A percentile compares a stretch with the other conserved stretches of the same genome.
These are phyloP conservation scores for Acaromyces ingoldii DNA, from an alignment of 1,284 basidiomycete species.

Conservation along the genomic window DNA sequence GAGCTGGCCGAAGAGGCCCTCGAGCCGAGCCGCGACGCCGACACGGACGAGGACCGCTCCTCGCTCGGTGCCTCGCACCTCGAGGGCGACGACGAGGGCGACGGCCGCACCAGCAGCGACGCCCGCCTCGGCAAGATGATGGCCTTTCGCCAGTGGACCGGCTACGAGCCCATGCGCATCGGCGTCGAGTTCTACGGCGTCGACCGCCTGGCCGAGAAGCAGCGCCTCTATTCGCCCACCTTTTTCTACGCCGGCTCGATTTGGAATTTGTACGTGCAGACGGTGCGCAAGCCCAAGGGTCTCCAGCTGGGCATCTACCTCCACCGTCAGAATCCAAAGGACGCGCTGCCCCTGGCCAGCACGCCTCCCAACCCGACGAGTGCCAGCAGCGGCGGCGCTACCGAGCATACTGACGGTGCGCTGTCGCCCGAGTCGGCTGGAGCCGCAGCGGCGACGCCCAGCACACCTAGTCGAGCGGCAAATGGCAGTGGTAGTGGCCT, in stretches of 20 bases:
- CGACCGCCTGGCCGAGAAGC: conserved; percentile 74
- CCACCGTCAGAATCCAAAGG: conserved; percentile 73
- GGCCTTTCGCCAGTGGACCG: conserved; percentile 20
- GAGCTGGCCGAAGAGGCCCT: conserved; percentile 25
- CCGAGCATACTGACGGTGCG: too few species aligned
- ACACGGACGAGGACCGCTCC: too few species aligned
- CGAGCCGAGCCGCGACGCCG: too few species aligned
- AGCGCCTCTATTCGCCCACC: conserved; percentile 58
- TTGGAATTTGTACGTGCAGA: conserved; percentile 82
- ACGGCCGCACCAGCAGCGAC: too few species aligned
- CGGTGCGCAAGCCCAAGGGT: conserved; percentile 65
- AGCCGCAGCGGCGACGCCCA: not conserved
- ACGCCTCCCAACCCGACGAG: conserved; percentile 48
- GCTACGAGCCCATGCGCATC: conserved; percentile 54
- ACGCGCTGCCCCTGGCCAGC: conserved; percentile 53
- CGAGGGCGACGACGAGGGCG: too few species aligned
- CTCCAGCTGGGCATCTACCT: conserved; percentile 84
- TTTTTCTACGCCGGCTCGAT: conserved; percentile 61
- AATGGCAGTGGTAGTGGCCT: too few species aligned
- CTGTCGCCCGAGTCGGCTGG: too few species aligned
- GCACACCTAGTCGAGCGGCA: too few species aligned
- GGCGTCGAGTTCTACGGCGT: conserved; percentile 87
- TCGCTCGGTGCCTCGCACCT: too few species aligned
- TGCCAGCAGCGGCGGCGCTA: too few species aligned
- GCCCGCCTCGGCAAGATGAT: too few species aligned